These are phyloP conservation scores for Penicillium coprophilum DNA, from an alignment of 495 filamentous ascomycete genomes.

Conservation along the genomic window DNA sequence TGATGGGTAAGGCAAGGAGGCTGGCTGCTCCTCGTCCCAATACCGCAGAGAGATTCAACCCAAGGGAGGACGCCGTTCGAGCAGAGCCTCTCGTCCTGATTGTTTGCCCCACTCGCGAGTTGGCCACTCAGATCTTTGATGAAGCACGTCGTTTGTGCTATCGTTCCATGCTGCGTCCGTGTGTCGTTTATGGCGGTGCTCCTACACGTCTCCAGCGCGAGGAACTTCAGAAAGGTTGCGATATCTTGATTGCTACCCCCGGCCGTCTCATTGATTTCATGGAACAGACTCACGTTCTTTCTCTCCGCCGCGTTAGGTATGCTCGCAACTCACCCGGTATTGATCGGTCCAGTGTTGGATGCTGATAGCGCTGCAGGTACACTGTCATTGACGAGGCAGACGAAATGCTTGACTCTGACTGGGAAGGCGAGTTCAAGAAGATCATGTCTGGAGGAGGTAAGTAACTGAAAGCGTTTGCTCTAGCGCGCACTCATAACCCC, in stretches of 20 bases:
- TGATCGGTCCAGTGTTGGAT: not conserved
- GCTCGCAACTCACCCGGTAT: conserved; percentile 14
- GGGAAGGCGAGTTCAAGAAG: conserved; percentile 65
- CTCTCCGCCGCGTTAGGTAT: conserved; percentile 73
- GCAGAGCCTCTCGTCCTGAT: conserved; percentile 87
- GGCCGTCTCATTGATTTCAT: conserved; percentile 86
- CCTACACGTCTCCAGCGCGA: conserved; percentile 62
- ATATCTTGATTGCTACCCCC: conserved; percentile 83
- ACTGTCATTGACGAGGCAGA: conserved; percentile 95
- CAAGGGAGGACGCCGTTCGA: conserved; percentile 43
- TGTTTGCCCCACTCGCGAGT: conserved; percentile 83
- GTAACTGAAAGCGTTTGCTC: conserved; percentile 14
- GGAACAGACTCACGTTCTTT: conserved; percentile 62
- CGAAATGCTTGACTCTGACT: conserved; percentile 77
- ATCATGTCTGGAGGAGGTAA: conserved; percentile 79
- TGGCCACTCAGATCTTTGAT: conserved; percentile 91
- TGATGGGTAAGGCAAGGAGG: conserved; percentile 93
- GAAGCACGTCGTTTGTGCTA: conserved; percentile 90
- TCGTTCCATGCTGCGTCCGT: conserved; percentile 89
- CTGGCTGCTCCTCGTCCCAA: conserved; percentile 73
- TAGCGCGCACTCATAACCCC: not conserved
- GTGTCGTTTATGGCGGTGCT: conserved; percentile 85
- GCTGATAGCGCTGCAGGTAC: conserved; percentile 47
- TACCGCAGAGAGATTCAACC: conserved; percentile 45
- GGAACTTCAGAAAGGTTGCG: conserved; percentile 80